Base-by-base conservation (phyloP, 768 basidiomycete species). In the Lactarius hengduanensis region DNA sequence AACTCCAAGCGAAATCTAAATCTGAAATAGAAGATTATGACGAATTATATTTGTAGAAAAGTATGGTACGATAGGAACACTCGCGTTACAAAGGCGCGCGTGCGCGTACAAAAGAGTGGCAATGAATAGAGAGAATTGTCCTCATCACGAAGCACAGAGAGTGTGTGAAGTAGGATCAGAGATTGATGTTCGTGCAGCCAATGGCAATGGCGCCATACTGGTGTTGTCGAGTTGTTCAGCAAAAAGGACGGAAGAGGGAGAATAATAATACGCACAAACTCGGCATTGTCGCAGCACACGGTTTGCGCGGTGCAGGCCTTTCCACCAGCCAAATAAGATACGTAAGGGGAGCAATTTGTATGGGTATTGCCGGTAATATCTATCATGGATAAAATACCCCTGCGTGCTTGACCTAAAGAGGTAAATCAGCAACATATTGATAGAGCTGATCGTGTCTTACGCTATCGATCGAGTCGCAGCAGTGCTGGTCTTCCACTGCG, bases 101-200 rank as follows among this genome's bases (percentile, higher is more conserved):
- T 18, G 43, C 4, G 13, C 28, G 38, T 63, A 47, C 56, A 62
- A 66, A 67, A 59, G 66, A 67, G 41, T 54, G 66, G 34, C 18
- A 47, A 50, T 54, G 58, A 53, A 67, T 57, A 54, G 66, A 66
- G 22, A 62, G 56, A 63, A 54, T 30, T 61, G n/a, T 62, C 34
- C 56, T 28, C 38, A 43, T 47, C 38, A 40, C 34, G 32, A 26
- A 32, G 16, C 30, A 30, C 28, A 56, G 7, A 32, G n/a, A 32
- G 22, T 4, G 22, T 4, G 16, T 0, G 28, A 34, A 56, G 54
- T 47, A 56, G 32, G 55, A 26, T 26, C 2, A 18, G 56, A 34
- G 2, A 32, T 57, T 10, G 8, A n/a, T 3, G 28, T 20, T 30
- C 18, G 56, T 18, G 32, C 56, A 57, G 13, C 56, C 56, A 26